phyloP scores from a whole-genome alignment of 495 filamentous ascomycete genomes.

The Trichoderma parareesei region DNA sequence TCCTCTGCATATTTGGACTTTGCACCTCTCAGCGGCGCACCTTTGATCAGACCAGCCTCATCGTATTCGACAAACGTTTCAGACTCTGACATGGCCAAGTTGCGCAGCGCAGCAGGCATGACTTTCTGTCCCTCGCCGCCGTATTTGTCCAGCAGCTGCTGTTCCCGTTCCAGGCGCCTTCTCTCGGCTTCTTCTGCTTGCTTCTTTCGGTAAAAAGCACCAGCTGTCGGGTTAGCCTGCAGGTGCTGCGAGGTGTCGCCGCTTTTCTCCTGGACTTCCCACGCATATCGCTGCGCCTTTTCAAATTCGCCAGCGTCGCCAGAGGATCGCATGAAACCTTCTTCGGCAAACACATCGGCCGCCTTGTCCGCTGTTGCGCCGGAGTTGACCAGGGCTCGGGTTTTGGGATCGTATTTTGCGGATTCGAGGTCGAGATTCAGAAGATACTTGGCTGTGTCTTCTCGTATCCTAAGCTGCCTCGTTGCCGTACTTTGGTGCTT shows the following conservation, averaged over 20 bases:
- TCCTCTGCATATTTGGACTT: conserved; percentile 92
- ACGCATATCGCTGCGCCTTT: conserved; percentile 78
- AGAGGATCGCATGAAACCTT: conserved; percentile 82
- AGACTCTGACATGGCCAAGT: conserved; percentile 63
- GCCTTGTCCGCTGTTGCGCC: conserved; percentile 79
- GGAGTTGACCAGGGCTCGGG: conserved; percentile 83
- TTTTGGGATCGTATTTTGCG: conserved; percentile 97
- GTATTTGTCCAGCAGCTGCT: conserved; percentile 75
- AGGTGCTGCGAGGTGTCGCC: conserved; percentile 72
- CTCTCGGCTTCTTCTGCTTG: conserved; percentile 60
- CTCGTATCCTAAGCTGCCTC: conserved; percentile 79
- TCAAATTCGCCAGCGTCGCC: conserved; percentile 96
- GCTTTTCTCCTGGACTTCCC: conserved; percentile 83
- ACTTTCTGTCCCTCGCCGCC: conserved; percentile 55
- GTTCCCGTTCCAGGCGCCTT: conserved; percentile 59
- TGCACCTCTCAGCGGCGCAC: conserved; percentile 60
- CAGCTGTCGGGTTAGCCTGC: conserved; percentile 93
- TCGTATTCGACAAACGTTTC: conserved; percentile 96
- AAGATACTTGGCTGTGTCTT: conserved; percentile 98
- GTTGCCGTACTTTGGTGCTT: conserved; percentile 83
- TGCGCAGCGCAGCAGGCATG: conserved; percentile 52
- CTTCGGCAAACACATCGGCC: conserved; percentile 83
- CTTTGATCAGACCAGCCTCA: conserved; percentile 80
- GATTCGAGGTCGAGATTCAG: conserved; percentile 92
- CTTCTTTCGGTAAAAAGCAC: conserved; percentile 73